These are phyloP conservation scores for Myriosclerotinia curreyana DNA, from an alignment of 2,329 filamentous ascomycete species.

Conservation along the genomic window DNA sequence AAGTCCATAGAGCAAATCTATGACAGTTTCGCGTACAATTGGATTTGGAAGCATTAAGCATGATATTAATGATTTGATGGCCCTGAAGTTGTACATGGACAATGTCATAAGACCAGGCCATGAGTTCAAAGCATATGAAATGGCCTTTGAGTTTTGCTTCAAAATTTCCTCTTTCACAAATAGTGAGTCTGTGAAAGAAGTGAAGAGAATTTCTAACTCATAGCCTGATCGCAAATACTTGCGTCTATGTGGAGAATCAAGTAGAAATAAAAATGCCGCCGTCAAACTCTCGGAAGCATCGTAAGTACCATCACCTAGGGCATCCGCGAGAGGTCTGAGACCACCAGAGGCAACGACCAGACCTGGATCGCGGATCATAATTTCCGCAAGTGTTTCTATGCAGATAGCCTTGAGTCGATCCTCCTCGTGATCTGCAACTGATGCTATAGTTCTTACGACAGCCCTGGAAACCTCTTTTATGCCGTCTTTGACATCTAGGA, in stretches of 20 bases:
- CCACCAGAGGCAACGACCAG: conserved; percentile 81
- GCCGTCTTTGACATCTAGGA: conserved; percentile 92
- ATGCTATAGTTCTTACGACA: conserved; percentile 83
- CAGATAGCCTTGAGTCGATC: conserved; percentile 79
- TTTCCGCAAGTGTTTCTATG: conserved; percentile 87
- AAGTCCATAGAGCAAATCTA: conserved; percentile 78
- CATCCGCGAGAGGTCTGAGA: conserved; percentile 83
- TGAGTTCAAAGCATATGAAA: conserved; percentile 83
- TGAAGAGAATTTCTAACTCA: conserved; percentile 85
- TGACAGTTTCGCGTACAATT: conserved; percentile 66
- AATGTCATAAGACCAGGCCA: conserved; percentile 91
- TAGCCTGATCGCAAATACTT: conserved; percentile 83
- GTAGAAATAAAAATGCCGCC: conserved; percentile 80
- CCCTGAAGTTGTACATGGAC: conserved; percentile 82
- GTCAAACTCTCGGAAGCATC: conserved; percentile 88
- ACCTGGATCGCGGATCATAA: conserved; percentile 80
- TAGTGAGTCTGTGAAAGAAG: conserved; percentile 83
- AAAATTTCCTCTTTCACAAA: conserved; percentile 59
- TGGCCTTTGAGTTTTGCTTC: conserved; percentile 88
- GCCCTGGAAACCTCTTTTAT: conserved; percentile 82
- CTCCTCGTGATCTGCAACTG: conserved; percentile 77
- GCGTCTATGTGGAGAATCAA: conserved; percentile 79
- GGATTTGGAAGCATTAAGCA: conserved; percentile 58
- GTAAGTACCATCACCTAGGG: conserved; percentile 85
- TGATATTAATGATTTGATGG: conserved; percentile 74